Conservation (phyloP, 768 basidiomycete genomes). For the Punctularia strigosozonata region DNA sequence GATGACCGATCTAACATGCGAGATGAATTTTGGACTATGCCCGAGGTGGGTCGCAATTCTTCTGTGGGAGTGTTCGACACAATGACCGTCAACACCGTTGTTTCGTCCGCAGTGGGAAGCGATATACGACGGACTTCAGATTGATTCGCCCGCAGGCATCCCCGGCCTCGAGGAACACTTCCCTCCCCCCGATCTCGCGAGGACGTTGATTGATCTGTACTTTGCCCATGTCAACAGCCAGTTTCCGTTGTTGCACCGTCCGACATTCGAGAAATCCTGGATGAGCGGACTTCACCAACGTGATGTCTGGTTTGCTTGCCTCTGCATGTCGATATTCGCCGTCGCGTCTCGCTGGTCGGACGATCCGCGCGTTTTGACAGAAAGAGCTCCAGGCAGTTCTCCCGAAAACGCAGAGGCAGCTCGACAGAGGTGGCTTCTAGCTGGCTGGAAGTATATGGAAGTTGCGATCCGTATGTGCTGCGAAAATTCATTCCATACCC, state of each 20-base stretch:
- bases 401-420: slow-evolving; percentile 15
- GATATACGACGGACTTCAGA: slow-evolving; percentile 33
- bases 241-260: slow-evolving; percentile 60
- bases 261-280: slow-evolving; percentile 57
- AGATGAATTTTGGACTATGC: slow-evolving; percentile 10
- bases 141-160: slow-evolving; percentile 16
- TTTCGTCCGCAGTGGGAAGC: slow-evolving; percentile 71
- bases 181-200: slow-evolving; percentile 52
- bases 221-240: slow-evolving; percentile 50
- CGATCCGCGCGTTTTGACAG: slow-evolving; percentile 14
- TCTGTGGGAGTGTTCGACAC: too few relatives aligned
- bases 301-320: slow-evolving; percentile 19
- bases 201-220: slow-evolving; percentile 50
- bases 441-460: slow-evolving; percentile 53
- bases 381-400: background rate
- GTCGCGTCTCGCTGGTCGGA: slow-evolving; percentile 16
- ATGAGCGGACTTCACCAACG: slow-evolving; percentile 39
- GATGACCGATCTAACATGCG: too few relatives aligned
- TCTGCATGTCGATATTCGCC: slow-evolving; percentile 18
- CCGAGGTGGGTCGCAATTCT: slow-evolving; percentile 6
- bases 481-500: background rate
- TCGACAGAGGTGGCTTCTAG: slow-evolving; percentile 33
- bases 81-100: too few relatives aligned
- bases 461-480: slow-evolving; percentile 34
- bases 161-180: slow-evolving; percentile 29